A percentile compares a stretch with the other conserved stretches of the same genome.
These are phyloP conservation scores for Saccharum hybrid DNA, from an alignment of 202 grass and related monocot genomes.

Conservation along the genomic window DNA sequence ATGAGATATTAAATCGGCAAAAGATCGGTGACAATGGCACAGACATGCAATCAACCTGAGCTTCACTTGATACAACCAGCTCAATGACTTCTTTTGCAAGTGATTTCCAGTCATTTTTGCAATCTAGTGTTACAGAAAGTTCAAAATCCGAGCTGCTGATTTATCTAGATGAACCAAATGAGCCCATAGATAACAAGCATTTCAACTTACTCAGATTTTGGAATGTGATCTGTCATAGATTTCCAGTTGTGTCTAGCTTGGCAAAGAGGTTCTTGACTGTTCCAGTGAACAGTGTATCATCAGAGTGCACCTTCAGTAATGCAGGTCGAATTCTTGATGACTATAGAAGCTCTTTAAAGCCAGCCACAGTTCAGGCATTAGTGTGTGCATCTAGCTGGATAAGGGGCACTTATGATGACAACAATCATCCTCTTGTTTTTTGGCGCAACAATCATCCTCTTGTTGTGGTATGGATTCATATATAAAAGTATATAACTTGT, in stretches of 20 bases:
- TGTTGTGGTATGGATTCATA: neutral
- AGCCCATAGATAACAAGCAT: neutral
- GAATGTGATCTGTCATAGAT: constrained; percentile 22
- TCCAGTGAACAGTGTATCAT: neutral
- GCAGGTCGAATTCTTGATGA: neutral
- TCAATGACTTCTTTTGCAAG: too few species aligned
- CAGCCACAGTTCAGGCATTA: neutral
- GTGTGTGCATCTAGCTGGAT: neutral
- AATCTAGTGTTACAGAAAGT: neutral
- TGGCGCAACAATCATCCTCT: too few species aligned
- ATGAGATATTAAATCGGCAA: neutral
- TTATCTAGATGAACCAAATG: neutral
- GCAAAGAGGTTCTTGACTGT: neutral
- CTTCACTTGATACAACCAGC: too few species aligned
- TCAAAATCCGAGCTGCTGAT: neutral
- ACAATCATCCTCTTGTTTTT: neutral
- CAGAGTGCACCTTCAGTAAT: neutral
- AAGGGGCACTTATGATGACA: neutral
- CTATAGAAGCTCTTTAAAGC: neutral
- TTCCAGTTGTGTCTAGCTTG: constrained; percentile 33
- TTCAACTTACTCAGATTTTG: constrained; percentile 35
- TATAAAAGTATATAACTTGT: neutral
- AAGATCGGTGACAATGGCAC: neutral
- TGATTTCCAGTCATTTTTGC: neutral
- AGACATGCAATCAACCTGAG: neutral